Base-by-base conservation (phyloP, 129 eudicot genomes). In the Kitagawia praeruptora region DNA sequence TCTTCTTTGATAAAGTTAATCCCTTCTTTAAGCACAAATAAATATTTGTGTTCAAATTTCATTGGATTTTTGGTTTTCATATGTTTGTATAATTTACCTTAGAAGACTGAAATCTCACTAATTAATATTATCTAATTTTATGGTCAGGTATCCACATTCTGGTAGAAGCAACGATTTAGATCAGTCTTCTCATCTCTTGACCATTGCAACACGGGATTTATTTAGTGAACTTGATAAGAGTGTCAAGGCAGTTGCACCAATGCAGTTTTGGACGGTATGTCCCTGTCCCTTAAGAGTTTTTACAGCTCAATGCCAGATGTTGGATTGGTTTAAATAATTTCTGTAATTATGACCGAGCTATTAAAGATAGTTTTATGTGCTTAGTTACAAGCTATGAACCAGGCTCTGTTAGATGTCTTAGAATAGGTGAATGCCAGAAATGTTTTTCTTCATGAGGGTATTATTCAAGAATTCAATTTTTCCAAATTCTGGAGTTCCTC, bases 211-310 rank as follows among this genome's bases (percentile, higher is more conserved):
- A 46, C 85, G 97, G 74, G 98, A 95, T 80, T 85, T 95, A 66
- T 95, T 95, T 85, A 80, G 54, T 67, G 98, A 95, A 76, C 98
- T 95, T 25, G 98, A 95, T 86, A 95, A 90, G 82, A 95, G 85
- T 90, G 96, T 90, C 74, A 90, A 88, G 86, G 91, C 98, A 47
- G 98, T 95, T 75, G 96, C 98, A 70, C 98, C 98, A 34, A 85
- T 90, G 96, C 96, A 93, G 78, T 95, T 95, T 84, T 95, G 93
- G 97, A 85, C 85, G 92, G 98, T 95, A 83, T 39, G 56, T 76
- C 66, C 41, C 28, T 37, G 76, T 79, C 21, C 23, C 34, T 53
- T 19, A 53, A 53, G 63, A 53, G 63, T 53, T 53, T 6, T 21
- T 0, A 19, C 19, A 23, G 4, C 66, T 23, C 28, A 56, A 56